These are phyloP conservation scores for Stenogyne calaminthoides DNA, from an alignment of 305 asterid species.

Conservation along the genomic window DNA sequence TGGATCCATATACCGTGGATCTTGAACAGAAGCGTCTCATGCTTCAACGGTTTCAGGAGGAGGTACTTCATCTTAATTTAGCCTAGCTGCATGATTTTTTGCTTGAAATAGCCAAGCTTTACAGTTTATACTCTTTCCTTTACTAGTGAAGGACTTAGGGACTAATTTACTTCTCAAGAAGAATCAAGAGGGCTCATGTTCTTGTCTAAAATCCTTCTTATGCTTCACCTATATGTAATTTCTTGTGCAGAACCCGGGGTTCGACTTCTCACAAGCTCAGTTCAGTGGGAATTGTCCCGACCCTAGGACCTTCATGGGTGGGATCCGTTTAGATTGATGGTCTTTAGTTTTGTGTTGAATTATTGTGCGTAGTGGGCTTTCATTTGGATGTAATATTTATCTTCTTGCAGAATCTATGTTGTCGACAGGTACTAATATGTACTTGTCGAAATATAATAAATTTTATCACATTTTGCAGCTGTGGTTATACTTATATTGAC, in stretches of 20 bases:
- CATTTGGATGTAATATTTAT: not conserved
- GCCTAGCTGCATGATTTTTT: constrained; percentile 19
- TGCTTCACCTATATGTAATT: constrained; percentile 1
- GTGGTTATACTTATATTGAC: not conserved
- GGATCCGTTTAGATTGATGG: constrained; percentile 47
- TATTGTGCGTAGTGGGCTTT: not conserved
- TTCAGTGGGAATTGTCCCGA: constrained; percentile 75
- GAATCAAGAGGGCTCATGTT: not conserved
- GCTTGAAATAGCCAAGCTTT: not conserved
- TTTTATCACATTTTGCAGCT: not conserved
- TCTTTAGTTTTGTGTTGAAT: not conserved
- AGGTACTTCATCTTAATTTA: constrained; percentile 48
- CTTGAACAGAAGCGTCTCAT: constrained; percentile 96
- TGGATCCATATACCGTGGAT: constrained; percentile 89
- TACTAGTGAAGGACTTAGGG: too few species aligned
- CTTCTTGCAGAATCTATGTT: not conserved
- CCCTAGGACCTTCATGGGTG: constrained; percentile 80
- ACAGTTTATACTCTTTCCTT: not conserved
- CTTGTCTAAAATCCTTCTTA: not conserved
- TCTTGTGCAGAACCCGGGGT: constrained; percentile 68
- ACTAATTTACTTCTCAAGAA: too few species aligned
- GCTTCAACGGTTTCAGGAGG: constrained; percentile 98
- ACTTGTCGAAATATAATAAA: not conserved
- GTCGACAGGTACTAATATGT: not conserved
- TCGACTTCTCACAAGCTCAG: constrained; percentile 80